Evolutionary conservation across 257 asterid genomes (phyloP).

Genomic region (Rhazya stricta): DNA sequence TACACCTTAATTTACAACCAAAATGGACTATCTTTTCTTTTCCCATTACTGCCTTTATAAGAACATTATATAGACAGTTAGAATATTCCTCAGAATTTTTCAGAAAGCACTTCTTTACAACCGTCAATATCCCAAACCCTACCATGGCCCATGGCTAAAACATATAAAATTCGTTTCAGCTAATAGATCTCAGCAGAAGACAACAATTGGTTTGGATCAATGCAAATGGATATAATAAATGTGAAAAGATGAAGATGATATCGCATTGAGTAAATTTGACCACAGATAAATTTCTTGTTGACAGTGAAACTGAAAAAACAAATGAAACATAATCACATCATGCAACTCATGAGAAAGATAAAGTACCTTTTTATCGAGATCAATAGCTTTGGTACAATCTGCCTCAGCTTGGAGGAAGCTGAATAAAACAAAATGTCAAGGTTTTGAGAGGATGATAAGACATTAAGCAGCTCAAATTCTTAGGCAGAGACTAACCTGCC

Average conservation of each 20-base stretch:
- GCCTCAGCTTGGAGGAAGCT: slow-evolving; percentile 83
- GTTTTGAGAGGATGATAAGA: not conserved
- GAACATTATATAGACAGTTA: not conserved
- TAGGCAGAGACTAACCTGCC: slow-evolving; percentile 41
- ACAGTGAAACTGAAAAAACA: not conserved
- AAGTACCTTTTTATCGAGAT: slow-evolving; percentile 83
- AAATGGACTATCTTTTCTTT: no score
- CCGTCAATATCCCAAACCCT: not conserved
- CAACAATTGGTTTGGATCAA: not conserved
- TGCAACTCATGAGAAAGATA: not conserved
- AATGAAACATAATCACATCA: not conserved
- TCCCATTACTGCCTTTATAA: not conserved
- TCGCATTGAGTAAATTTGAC: not conserved
- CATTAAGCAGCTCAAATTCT: slow-evolving; percentile 7
- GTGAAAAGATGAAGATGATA: not conserved
- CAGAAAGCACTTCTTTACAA: not conserved
- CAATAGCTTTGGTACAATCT: slow-evolving; percentile 84
- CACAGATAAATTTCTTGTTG: not conserved
- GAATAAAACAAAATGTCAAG: slow-evolving; percentile 16
- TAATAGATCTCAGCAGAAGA: not conserved
- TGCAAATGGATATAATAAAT: not conserved
- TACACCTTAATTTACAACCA: no score
- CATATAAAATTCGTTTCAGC: not conserved
- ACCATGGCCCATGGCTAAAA: not conserved
- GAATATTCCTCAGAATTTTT: not conserved